Percentiles rank a stretch among this genome's conserved stretches.
Conservation (phyloP, 208 protist species). For the Leishmania aethiopica region DNA sequence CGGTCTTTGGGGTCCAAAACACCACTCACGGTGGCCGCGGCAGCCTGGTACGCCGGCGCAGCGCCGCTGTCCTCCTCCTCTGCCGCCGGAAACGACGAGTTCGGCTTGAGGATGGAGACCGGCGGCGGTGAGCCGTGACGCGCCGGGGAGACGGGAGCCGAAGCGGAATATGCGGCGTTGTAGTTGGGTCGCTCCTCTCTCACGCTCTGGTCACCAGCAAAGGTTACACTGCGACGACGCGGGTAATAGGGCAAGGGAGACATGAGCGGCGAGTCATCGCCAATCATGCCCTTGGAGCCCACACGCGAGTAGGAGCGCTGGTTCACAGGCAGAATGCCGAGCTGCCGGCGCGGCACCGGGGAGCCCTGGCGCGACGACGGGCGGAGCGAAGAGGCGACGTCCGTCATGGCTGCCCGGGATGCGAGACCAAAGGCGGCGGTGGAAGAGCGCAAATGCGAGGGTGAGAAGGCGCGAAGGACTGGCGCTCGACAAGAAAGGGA, state of each 20-base stretch:
- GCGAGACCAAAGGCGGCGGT: background rate
- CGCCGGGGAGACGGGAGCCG: constrained; percentile 46
- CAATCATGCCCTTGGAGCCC: constrained; percentile 56
- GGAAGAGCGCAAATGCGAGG: background rate
- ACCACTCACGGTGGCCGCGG: constrained; percentile 16
- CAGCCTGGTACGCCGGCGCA: constrained; percentile 12
- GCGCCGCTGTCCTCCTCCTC: constrained; percentile 27
- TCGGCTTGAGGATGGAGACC: constrained; percentile 52
- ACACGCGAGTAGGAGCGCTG: constrained; percentile 87
- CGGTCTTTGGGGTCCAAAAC: constrained; percentile 7
- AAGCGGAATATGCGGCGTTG: constrained; percentile 45
- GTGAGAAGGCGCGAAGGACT: background rate
- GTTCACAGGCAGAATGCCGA: constrained; percentile 71
- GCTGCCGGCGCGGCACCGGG: constrained; percentile 69
- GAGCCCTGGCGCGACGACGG: constrained; percentile 50
- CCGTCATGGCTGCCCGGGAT: constrained; percentile 8
- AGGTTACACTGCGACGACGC: constrained; percentile 82
- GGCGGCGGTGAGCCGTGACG: constrained; percentile 48
- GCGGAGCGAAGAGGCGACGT: constrained; percentile 6
- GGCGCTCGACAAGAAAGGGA: background rate
- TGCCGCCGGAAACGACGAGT: constrained; percentile 30
- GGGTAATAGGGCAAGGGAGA: constrained; percentile 86
- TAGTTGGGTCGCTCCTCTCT: constrained; percentile 85
- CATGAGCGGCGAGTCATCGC: constrained; percentile 70
- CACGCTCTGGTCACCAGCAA: constrained; percentile 46